phyloP scores from a whole-genome alignment of 1,139 yeast genomes.

The Yamadazyma jaroonii region DNA sequence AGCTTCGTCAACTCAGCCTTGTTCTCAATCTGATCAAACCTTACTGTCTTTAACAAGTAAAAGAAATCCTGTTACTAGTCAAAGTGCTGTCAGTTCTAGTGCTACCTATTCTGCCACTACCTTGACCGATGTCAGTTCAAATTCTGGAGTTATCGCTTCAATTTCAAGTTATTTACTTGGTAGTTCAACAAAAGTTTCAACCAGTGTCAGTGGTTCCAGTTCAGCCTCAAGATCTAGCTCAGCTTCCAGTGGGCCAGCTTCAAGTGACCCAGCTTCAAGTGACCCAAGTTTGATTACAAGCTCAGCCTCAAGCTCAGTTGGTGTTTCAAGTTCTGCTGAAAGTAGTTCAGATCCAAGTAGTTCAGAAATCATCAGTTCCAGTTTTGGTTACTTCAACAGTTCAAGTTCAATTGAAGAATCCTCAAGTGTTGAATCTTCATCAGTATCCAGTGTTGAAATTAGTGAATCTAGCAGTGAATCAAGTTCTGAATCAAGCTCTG shows the following conservation, averaged over 20 bases:
- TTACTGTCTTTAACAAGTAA: conserved; percentile 4
- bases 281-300: not conserved
- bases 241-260: too few relatives aligned
- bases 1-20: conserved; percentile 2
- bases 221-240: too few relatives aligned
- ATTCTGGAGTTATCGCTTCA: conserved; percentile 2
- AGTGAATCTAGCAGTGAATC: not conserved
- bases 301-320: not conserved
- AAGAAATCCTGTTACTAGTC: conserved; percentile 7
- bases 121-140: not conserved
- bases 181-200: not conserved
- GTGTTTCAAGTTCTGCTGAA: not conserved
- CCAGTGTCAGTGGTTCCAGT: too few relatives aligned
- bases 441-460: not conserved
- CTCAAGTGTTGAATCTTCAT: not conserved
- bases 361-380: conserved; percentile 1
- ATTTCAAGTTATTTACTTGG: not conserved
- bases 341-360: not conserved
- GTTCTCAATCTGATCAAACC: conserved; percentile 4
- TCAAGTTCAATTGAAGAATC: not conserved
- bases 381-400: not conserved
- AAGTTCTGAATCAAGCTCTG: conserved; percentile 1
- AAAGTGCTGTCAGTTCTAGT: conserved; percentile 3
- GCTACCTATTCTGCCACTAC: not conserved
- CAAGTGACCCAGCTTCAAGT: not conserved